These are phyloP conservation scores for Zanthoxylum bungeanum DNA, from an alignment of 345 rosid genomes.

Conservation along the genomic window DNA sequence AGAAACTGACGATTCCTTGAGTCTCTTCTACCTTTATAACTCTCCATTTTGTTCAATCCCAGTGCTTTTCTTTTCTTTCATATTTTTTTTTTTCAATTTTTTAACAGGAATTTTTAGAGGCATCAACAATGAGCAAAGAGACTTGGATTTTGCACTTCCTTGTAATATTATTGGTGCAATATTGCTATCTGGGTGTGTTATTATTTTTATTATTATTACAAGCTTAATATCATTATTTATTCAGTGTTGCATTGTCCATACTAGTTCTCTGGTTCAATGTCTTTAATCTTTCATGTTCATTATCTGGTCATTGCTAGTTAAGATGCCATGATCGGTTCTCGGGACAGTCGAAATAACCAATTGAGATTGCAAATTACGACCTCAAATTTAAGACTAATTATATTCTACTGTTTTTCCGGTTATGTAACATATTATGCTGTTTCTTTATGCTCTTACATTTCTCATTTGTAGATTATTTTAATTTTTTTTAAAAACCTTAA, in stretches of 20 bases:
- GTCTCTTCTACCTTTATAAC: slow-evolving; percentile 1
- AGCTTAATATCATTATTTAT: neutral
- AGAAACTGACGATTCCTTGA: slow-evolving; percentile 34
- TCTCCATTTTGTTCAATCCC: neutral
- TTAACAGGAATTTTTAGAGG: neutral
- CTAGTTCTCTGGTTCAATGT: neutral
- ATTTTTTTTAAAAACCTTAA: neutral
- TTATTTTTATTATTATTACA: neutral
- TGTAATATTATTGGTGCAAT: slow-evolving; percentile 16
- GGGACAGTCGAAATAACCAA: no score
- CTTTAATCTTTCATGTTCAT: neutral
- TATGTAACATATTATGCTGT: neutral
- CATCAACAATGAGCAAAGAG: slow-evolving; percentile 20
- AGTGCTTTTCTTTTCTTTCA: neutral
- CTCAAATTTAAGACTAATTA: no score
- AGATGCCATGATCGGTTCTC: no score
- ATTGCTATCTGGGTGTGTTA: slow-evolving; percentile 29
- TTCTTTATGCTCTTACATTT: neutral
- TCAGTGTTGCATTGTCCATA: neutral
- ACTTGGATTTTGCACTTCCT: slow-evolving; percentile 18
- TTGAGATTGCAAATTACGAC: no score
- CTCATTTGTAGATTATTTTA: neutral
- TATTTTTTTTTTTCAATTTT: neutral
- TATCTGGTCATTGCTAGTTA: neutral
- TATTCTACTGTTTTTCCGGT: no score